Percentiles rank a stretch among this genome's conserved stretches.
Evolutionary conservation across 1,139 yeast species (phyloP).

Genomic region (Magnusiomyces suaveolens): DNA sequence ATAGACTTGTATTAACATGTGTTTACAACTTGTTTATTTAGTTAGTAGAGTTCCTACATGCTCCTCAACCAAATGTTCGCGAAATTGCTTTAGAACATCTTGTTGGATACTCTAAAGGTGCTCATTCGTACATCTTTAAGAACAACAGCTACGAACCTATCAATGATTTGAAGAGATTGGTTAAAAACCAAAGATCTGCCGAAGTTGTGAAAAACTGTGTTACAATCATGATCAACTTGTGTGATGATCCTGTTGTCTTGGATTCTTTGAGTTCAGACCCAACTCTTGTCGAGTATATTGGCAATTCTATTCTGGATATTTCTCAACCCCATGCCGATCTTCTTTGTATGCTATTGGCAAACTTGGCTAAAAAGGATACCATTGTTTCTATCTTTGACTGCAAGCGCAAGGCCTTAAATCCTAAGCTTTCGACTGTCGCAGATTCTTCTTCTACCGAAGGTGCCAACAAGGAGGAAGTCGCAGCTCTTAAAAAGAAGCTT

Average conservation of each 20-base stretch:
- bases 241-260: slow-evolving; percentile 56
- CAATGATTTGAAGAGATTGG: slow-evolving; percentile 57
- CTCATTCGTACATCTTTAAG: slow-evolving; percentile 56
- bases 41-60: slow-evolving; percentile 71
- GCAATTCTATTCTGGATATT: slow-evolving; percentile 45
- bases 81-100: slow-evolving; percentile 79
- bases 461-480: slow-evolving; percentile 11
- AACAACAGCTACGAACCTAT: slow-evolving; percentile 65
- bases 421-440: background rate
- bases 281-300: slow-evolving; percentile 47
- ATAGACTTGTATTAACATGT: background rate
- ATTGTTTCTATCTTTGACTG: slow-evolving; percentile 50
- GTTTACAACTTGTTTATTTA: slow-evolving; percentile 9
- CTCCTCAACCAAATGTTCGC: slow-evolving; percentile 72
- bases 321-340: slow-evolving; percentile 65
- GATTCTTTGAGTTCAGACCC: slow-evolving; percentile 56
- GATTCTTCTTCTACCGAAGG: slow-evolving; percentile 10
- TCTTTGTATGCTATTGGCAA: slow-evolving; percentile 74
- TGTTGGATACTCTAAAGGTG: slow-evolving; percentile 71
- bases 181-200: slow-evolving; percentile 19
- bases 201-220: slow-evolving; percentile 40
- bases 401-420: slow-evolving; percentile 22
- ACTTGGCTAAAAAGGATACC: slow-evolving; percentile 68
- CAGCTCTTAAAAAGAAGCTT: slow-evolving; percentile 12
- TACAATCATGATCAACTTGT: slow-evolving; percentile 72